Evolutionary conservation across 202 grass and related monocot genomes (phyloP).

Genomic region (Setaria viridis): DNA sequence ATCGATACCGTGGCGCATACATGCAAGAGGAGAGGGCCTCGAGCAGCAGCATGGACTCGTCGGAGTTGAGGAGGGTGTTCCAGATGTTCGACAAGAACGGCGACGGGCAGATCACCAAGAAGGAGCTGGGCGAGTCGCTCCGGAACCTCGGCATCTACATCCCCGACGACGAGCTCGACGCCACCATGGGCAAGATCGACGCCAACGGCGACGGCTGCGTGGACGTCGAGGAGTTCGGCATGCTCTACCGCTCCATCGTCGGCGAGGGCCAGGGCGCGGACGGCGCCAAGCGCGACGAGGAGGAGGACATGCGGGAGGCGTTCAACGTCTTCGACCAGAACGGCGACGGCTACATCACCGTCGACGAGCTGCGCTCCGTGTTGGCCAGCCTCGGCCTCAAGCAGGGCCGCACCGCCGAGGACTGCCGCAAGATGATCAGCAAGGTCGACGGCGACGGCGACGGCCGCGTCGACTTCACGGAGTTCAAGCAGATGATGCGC

Average conservation of each 20-base stretch:
- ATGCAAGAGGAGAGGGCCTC: conserved; percentile 24
- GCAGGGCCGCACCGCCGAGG: conserved; percentile 72
- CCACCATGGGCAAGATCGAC: conserved; percentile 80
- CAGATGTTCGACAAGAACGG: conserved; percentile 91
- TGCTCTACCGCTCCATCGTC: conserved; percentile 77
- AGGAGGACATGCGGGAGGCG: conserved; percentile 71
- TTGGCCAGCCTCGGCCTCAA: conserved; percentile 78
- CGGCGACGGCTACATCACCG: conserved; percentile 85
- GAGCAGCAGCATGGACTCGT: conserved; percentile 47
- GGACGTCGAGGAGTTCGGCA: conserved; percentile 80
- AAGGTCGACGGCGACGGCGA: conserved; percentile 85
- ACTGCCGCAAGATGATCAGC: conserved; percentile 81
- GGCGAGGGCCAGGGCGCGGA: conserved; percentile 43
- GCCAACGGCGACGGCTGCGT: conserved; percentile 76
- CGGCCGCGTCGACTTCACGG: conserved; percentile 76
- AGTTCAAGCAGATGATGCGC: conserved; percentile 94
- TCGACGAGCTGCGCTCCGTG: conserved; percentile 83
- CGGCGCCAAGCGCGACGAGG: conserved; percentile 39
- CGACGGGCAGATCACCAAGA: conserved; percentile 72
- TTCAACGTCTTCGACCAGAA: conserved; percentile 95
- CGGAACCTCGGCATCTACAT: conserved; percentile 82
- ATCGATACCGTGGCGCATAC: background rate
- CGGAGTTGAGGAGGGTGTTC: conserved; percentile 75
- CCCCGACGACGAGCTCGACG: conserved; percentile 64
- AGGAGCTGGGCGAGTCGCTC: conserved; percentile 77